Base-by-base conservation (phyloP, 1,284 basidiomycete species). In the Boletellus sp. region DNA sequence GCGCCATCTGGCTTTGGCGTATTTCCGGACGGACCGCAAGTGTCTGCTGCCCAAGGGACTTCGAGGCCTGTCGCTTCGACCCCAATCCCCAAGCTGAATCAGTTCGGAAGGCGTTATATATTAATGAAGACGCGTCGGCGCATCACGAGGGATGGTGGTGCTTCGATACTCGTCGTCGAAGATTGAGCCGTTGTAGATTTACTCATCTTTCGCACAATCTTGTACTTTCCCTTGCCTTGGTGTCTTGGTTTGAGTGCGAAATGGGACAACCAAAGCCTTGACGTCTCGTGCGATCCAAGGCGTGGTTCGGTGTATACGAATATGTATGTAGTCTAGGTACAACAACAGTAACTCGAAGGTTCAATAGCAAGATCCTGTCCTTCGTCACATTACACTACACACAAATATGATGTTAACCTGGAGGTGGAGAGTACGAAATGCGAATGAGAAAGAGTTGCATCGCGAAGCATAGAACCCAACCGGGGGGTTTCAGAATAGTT, bases 101-200 rank as follows among this genome's bases (percentile, higher is more conserved):
- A 69, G 18, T 76, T 85, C 48, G 83, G 83, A 3, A 74, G 84
- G 4, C 68, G 77, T 0, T 83, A 79, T 47, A 55, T 86, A 8
- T 55, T 85, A 16, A 71, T 83, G 60, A 81, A 82, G 61, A 85
- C 82, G 0, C 70, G 85, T 15, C 73, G 73, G 45, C 74, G 85
- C 3, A 70, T 86, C 22, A 85, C 85, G 0, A 63, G 60, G 10
- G 84, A 87, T 58, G 85, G 85, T 15, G 84, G 84, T 13, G 80
- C 78, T 0, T 86, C 84, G 0, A 60, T 84, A 30, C 72, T 86
- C 30, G 80, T 79, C 0, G 54, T 75, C 15, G 61, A 64, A 11
- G 53, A 56, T 36, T 71, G 44, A 55, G 13, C 15, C 19, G 10
- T 28, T 11, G 26, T 42, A 22, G 24, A 18, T 10, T 6, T 36